Evolutionary conservation across 306 rosid species (phyloP), one percentile per base, ranked within the genome.

Genomic region (Morella rubra): DNA sequence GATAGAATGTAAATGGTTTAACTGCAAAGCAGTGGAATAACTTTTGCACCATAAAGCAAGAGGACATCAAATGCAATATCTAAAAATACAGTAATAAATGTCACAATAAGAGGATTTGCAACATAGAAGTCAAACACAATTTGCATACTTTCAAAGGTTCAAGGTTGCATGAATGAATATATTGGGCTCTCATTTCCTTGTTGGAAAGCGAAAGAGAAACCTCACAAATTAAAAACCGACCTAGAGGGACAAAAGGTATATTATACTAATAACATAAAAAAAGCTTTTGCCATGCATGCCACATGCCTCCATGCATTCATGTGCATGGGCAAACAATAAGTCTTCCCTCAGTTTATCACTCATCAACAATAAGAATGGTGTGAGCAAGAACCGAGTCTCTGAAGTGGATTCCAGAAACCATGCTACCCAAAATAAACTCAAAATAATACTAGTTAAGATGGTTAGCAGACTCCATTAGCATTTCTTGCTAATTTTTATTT

Each of bases 331-430:
- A 13, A 44, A 61, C 5, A 7, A 13, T 5, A 4, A 37, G 20
- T 40, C 42, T 10, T 53, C 45, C 37, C 11, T 6, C 45, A 62
- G 45, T 10, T 37, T 62, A 14, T 62, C 18, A 60, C 67, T 60
- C 42, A 12, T 27, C 42, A 62, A 62, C 20, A 65, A 65, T 8
- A 65, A 40, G 49, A 65, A 65, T 41, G 70, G 40, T 65, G 22
- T 18, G 46, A 41, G 69, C 20, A 40, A 15, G 20, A 40, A 16
- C 1, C 41, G 22, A 20, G 20, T 65, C 49, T 65, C 2, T 40
- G 69, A 65, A 65, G 49, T 65, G 70, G 49, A 4, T 49, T 41
- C 70, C 15, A 65, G 49, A 41, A 47, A 64, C 20, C 69, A 65
- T 40, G 15, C 20, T 18, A 65, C 70, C 49, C 49, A 61, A 61